These are phyloP conservation scores for Moringa oleifera DNA, from an alignment of 345 rosid genomes.

Conservation along the genomic window DNA sequence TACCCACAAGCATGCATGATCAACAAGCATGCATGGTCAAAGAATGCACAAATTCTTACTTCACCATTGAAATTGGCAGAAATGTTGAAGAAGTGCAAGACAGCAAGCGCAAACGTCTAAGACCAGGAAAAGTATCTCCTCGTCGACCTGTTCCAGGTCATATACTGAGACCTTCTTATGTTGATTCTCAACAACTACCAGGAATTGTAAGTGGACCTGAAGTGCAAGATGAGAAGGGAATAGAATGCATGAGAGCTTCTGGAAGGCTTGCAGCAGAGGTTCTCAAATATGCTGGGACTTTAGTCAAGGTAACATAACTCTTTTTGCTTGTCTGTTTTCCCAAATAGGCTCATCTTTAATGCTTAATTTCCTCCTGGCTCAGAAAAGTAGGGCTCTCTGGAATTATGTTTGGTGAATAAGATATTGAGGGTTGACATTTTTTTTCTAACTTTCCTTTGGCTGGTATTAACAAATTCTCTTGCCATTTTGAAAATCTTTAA, in stretches of 20 bases:
- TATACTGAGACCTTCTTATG: conserved; percentile 67
- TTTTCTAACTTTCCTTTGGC: not conserved
- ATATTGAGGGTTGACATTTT: not conserved
- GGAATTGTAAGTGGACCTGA: conserved; percentile 73
- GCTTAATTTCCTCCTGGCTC: not conserved
- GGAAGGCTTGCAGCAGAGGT: conserved; percentile 90
- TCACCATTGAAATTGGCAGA: conserved; percentile 30
- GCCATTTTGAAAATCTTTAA: not conserved
- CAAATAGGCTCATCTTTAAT: not conserved
- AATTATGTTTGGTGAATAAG: not conserved
- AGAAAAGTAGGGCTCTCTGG: not conserved
- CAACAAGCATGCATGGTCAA: no score
- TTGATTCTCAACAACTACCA: conserved; percentile 41
- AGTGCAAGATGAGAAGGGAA: conserved; percentile 72
- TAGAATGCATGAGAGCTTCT: conserved; percentile 79
- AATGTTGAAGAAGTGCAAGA: conserved; percentile 40
- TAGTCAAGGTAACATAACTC: conserved; percentile 57
- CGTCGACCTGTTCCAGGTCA: conserved; percentile 64
- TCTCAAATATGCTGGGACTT: conserved; percentile 72
- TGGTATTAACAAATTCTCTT: not conserved
- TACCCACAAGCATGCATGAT: not conserved
- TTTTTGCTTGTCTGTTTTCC: conserved; percentile 2
- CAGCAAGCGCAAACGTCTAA: conserved; percentile 44
- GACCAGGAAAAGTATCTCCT: conserved; percentile 75
- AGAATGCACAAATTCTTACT: not conserved